Evolutionary conservation across 2,329 filamentous ascomycete species (phyloP).

Genomic region (Curvularia lunata): DNA sequence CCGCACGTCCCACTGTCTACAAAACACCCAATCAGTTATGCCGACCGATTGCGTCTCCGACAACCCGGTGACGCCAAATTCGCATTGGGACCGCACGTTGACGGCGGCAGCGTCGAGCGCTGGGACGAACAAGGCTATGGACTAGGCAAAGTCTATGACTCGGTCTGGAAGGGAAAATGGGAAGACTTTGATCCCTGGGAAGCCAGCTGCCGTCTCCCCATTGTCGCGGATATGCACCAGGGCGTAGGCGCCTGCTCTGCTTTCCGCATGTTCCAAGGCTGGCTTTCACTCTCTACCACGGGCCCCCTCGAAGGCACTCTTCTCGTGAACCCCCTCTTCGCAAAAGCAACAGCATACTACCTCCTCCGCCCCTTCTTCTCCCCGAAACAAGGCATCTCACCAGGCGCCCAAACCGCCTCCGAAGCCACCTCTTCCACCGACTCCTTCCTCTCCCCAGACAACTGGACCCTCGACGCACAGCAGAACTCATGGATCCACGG

Average conservation of each 20-base stretch:
- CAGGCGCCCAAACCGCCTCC: constrained; percentile 42
- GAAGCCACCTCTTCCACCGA: constrained; percentile 43
- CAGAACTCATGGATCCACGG: constrained; percentile 71
- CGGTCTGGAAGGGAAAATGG: constrained; percentile 77
- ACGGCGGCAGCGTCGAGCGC: constrained; percentile 59
- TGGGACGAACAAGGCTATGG: constrained; percentile 68
- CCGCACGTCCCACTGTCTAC: constrained; percentile 53
- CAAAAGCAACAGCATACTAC: constrained; percentile 77
- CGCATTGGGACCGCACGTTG: constrained; percentile 63
- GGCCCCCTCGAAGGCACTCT: constrained; percentile 79
- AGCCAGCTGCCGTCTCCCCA: constrained; percentile 69
- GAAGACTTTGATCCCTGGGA: constrained; percentile 86
- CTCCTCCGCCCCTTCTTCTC: constrained; percentile 85
- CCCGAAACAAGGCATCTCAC: constrained; percentile 51
- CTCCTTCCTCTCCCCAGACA: constrained; percentile 60
- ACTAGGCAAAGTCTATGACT: constrained; percentile 70
- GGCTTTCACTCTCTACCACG: constrained; percentile 79
- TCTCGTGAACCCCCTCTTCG: constrained; percentile 78
- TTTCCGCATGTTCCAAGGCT: constrained; percentile 90
- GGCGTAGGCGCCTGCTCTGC: constrained; percentile 82
- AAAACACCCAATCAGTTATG: constrained; percentile 57
- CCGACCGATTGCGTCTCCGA: constrained; percentile 59
- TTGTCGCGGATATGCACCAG: constrained; percentile 76
- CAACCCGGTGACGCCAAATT: constrained; percentile 61
- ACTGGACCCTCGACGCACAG: constrained; percentile 65